phyloP scores from a whole-genome alignment of 1,284 basidiomycete species.

The Malassezia caprae region DNA sequence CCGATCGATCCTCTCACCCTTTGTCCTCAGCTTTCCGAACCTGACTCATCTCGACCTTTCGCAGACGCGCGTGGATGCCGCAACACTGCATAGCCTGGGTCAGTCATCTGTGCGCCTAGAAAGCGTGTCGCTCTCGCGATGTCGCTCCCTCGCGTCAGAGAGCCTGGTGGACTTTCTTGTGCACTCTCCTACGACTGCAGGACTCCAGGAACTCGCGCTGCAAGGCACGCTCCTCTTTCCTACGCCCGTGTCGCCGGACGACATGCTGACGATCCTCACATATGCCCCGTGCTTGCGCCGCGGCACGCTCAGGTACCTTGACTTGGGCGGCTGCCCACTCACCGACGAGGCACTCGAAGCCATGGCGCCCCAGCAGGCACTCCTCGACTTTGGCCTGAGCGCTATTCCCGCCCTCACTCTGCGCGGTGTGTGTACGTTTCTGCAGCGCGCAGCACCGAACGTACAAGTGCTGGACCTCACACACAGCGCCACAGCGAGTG shows the following conservation, averaged over 20 bases:
- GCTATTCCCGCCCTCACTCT: conserved; percentile 68
- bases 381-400: conserved; percentile 61
- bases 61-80: conserved; percentile 62
- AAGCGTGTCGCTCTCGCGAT: conserved; percentile 77
- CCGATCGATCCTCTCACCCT: conserved; percentile 64
- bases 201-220: conserved; percentile 69
- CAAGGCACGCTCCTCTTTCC: conserved; percentile 79
- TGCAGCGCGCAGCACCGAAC: conserved; percentile 61
- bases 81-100: conserved; percentile 63
- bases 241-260: conserved; percentile 63
- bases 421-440: conserved; percentile 60
- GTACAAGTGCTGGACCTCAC: conserved; percentile 78
- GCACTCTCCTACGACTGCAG: conserved; percentile 32
- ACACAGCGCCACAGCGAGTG: conserved; percentile 53
- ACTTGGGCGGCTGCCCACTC: conserved; percentile 72
- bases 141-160: conserved; percentile 52
- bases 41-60: conserved; percentile 65
- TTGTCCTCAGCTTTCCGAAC: conserved; percentile 72
- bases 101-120: conserved; percentile 59
- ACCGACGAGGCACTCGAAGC: conserved; percentile 54
- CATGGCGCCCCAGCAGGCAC: conserved; percentile 59
- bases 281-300: conserved; percentile 70
- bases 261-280: conserved; percentile 62
- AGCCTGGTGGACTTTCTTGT: conserved; percentile 30
- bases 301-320: conserved; percentile 72